Conservation (phyloP, 148 eudicot genomes). For the Persicaria tinctoria region DNA sequence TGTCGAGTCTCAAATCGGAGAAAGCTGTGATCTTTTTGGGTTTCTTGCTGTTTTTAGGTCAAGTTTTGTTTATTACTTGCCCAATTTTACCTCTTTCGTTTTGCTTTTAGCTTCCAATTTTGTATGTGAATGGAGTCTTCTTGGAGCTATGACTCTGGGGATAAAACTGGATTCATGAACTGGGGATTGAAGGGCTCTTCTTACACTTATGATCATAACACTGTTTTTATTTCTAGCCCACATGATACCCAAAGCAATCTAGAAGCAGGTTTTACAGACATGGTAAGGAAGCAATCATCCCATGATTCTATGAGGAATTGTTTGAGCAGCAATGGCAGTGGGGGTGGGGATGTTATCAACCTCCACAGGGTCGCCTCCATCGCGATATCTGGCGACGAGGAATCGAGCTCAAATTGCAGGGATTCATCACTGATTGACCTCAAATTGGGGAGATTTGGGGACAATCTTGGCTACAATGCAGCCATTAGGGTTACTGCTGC, state of each 20-base stretch:
- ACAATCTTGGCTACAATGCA: constrained; percentile 7
- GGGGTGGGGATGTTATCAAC: constrained; percentile 17
- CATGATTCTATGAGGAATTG: constrained; percentile 19
- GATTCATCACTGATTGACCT: constrained; percentile 30
- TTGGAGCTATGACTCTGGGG: constrained; percentile 11
- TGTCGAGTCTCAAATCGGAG: not conserved
- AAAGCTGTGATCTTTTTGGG: not conserved
- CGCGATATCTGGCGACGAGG: constrained; percentile 19
- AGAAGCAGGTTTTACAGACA: not conserved
- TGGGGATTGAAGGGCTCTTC: constrained; percentile 4
- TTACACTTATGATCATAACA: not conserved
- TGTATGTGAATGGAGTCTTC: constrained; percentile 6
- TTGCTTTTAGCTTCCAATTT: not conserved
- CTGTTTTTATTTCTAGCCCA: not conserved
- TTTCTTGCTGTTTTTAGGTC: not conserved
- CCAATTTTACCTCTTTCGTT: not conserved
- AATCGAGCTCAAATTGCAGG: constrained; percentile 16
- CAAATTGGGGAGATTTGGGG: constrained; percentile 33
- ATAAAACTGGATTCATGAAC: not conserved
- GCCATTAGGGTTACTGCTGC: not conserved
- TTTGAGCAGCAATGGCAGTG: constrained; percentile 4
- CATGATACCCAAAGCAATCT: not conserved
- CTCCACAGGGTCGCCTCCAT: constrained; percentile 11
- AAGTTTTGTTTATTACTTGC: not conserved
- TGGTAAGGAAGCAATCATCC: constrained; percentile 4